Percentiles rank a stretch among this genome's conserved stretches.
phyloP scores from a whole-genome alignment of 2,329 filamentous ascomycete genomes.

The Clarireedia hainanense region DNA sequence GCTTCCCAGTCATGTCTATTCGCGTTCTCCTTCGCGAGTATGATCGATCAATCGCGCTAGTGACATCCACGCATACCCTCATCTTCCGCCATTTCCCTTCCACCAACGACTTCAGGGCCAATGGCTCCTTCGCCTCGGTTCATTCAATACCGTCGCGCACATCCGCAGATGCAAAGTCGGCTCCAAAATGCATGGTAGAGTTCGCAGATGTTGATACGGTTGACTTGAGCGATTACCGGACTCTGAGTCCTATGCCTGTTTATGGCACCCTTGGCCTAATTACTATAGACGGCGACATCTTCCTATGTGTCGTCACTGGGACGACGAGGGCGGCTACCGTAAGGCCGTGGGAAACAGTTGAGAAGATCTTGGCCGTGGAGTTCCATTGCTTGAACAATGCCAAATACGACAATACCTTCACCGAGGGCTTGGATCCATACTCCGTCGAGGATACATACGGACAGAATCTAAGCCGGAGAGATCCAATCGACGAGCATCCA shows the following conservation, averaged over 20 bases:
- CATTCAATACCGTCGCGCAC: slow-evolving; percentile 37
- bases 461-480: slow-evolving; percentile 52
- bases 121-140: slow-evolving; percentile 50
- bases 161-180: slow-evolving; percentile 19
- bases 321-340: slow-evolving; percentile 73
- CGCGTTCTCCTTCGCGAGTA: slow-evolving; percentile 59
- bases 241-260: slow-evolving; percentile 64
- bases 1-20: slow-evolving; percentile 26
- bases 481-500: slow-evolving; percentile 73
- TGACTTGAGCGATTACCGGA: slow-evolving; percentile 68
- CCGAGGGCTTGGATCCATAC: slow-evolving; percentile 35
- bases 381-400: slow-evolving; percentile 88
- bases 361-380: slow-evolving; percentile 77
- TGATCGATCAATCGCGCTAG: slow-evolving; percentile 79
- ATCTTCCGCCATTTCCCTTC: slow-evolving; percentile 73
- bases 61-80: slow-evolving; percentile 69
- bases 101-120: slow-evolving; percentile 49
- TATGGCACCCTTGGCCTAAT: slow-evolving; percentile 86
- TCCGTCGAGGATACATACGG: slow-evolving; percentile 33
- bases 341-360: slow-evolving; percentile 79
- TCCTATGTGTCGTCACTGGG: slow-evolving; percentile 80
- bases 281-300: slow-evolving; percentile 75
- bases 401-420: slow-evolving; percentile 73
- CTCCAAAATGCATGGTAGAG: slow-evolving; percentile 69
- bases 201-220: slow-evolving; percentile 59